Conservation (phyloP, 2,329 filamentous ascomycete species). For the Geosmithia putterillii region DNA sequence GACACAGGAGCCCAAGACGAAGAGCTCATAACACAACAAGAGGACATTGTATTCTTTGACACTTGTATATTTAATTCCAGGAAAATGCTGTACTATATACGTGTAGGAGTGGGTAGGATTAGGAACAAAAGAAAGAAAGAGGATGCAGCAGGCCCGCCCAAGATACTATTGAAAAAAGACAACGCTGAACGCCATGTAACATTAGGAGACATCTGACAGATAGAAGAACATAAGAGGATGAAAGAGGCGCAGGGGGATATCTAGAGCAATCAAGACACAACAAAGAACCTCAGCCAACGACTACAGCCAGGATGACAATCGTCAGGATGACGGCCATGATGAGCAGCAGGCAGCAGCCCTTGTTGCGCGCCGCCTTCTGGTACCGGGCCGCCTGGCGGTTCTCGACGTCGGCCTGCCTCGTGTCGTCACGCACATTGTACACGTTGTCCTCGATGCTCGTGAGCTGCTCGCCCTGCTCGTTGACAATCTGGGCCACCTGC, state of each 20-base stretch:
- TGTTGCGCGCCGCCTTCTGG: constrained; percentile 90
- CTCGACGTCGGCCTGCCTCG: constrained; percentile 74
- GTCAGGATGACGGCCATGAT: constrained; percentile 82
- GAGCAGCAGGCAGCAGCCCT: constrained; percentile 82
- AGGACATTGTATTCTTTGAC: neutral
- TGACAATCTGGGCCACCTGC: constrained; percentile 95
- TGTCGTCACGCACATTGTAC: constrained; percentile 68
- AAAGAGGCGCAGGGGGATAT: neutral
- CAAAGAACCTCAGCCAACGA: constrained; percentile 46
- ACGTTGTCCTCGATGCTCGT: constrained; percentile 85
- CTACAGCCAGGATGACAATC: constrained; percentile 78
- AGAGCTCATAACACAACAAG: neutral
- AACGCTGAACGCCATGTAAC: constrained; percentile 3
- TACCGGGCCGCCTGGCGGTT: constrained; percentile 76
- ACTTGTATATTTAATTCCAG: neutral
- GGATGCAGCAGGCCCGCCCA: neutral
- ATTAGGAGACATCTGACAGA: neutral
- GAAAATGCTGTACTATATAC: neutral
- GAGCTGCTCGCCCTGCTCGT: constrained; percentile 81
- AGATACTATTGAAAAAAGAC: neutral
- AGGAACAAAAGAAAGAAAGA: neutral
- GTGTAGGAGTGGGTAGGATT: neutral
- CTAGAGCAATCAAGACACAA: neutral
- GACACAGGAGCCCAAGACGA: neutral
- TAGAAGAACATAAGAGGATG: neutral